Conservation (phyloP, 1,284 basidiomycete species). For the Sutorius eximius region DNA sequence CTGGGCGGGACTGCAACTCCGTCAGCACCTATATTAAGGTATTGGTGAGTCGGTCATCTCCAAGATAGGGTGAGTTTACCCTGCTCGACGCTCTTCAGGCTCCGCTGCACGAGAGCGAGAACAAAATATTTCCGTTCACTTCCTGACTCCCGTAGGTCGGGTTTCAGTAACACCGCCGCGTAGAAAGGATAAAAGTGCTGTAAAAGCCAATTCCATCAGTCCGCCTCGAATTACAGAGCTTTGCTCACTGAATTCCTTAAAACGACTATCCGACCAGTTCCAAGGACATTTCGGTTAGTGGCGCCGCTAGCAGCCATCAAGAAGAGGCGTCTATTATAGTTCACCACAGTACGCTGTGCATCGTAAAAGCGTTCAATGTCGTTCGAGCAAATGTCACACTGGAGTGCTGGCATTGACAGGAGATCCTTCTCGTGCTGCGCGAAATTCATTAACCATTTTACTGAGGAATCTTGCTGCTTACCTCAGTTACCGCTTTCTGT, state of each 20-base stretch:
- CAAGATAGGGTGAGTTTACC: constrained; percentile 41
- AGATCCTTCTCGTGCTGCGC: constrained; percentile 75
- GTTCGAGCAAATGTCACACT: constrained; percentile 64
- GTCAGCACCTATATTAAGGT: constrained; percentile 53
- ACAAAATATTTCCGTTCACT: constrained; percentile 65
- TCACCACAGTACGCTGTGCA: constrained; percentile 64
- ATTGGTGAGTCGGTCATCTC: neutral
- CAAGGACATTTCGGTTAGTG: constrained; percentile 69
- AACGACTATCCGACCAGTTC: constrained; percentile 79
- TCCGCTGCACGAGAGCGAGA: constrained; percentile 72
- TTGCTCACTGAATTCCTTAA: constrained; percentile 76
- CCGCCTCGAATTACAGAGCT: neutral
- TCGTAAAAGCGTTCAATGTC: constrained; percentile 84
- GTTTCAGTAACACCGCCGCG: constrained; percentile 76
- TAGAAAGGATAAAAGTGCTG: constrained; percentile 79
- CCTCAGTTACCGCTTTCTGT: constrained; percentile 83
- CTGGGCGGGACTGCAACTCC: constrained; percentile 63
- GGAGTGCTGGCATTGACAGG: constrained; percentile 63
- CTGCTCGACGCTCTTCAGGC: constrained; percentile 54
- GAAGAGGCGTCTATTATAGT: constrained; percentile 66
- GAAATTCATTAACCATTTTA: neutral
- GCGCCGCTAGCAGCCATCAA: constrained; percentile 62
- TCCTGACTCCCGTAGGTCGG: constrained; percentile 54
- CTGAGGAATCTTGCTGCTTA: constrained; percentile 34
- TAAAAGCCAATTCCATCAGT: constrained; percentile 3